These are phyloP conservation scores for Cadophora malorum DNA, from an alignment of 2,329 filamentous ascomycete species.

Conservation along the genomic window DNA sequence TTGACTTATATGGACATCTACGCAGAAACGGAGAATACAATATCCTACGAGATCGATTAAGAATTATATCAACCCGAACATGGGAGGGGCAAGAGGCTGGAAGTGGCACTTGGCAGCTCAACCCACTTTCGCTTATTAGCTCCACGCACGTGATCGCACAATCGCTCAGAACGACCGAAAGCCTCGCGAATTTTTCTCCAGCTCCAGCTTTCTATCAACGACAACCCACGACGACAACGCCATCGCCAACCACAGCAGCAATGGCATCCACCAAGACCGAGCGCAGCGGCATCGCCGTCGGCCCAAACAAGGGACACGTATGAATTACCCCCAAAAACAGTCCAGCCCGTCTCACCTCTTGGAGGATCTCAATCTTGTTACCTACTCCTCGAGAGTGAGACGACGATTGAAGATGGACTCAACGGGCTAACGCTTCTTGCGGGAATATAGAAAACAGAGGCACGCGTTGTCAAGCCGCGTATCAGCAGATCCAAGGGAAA, in stretches of 20 bases:
- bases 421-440: constrained; percentile 48
- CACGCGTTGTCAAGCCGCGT: constrained; percentile 77
- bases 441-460: constrained; percentile 76
- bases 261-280: constrained; percentile 65
- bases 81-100: no score
- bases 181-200: constrained; percentile 22
- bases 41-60: no score
- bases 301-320: constrained; percentile 71
- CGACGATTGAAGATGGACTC: constrained; percentile 54
- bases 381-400: constrained; percentile 17
- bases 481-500: constrained; percentile 91
- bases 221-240: constrained; percentile 25
- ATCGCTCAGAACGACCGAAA: background rate
- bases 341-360: constrained; percentile 67
- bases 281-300: constrained; percentile 64
- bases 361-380: constrained; percentile 67
- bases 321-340: constrained; percentile 44
- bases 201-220: constrained; percentile 2
- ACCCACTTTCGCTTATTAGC: constrained; percentile 13
- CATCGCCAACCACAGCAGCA: constrained; percentile 20
- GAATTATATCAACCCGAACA: background rate
- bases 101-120: background rate
- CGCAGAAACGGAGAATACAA: no score
- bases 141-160: constrained; percentile 4
- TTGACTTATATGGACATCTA: no score